Evolutionary conservation across 495 filamentous ascomycete genomes (phyloP).

Genomic region (Podospora sp.): DNA sequence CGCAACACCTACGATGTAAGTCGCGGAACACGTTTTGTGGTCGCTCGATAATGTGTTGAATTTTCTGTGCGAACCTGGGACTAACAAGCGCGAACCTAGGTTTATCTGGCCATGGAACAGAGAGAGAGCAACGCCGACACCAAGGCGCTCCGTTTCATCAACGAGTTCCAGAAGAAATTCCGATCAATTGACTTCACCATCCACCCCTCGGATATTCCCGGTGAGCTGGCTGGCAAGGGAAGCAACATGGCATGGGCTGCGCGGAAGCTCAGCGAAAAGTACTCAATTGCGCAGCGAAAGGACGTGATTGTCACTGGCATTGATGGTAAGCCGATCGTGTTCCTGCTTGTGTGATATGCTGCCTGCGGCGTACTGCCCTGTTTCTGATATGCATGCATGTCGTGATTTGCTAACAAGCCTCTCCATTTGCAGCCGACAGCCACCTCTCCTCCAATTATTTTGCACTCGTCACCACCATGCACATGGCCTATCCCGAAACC

Average conservation of each 20-base stretch:
- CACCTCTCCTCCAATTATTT: constrained; percentile 69
- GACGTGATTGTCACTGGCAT: constrained; percentile 70
- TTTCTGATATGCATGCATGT: constrained; percentile 23
- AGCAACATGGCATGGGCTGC: constrained; percentile 70
- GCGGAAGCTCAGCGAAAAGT: constrained; percentile 59
- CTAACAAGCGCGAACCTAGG: constrained; percentile 42
- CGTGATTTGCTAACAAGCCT: constrained; percentile 35
- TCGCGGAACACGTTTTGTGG: constrained; percentile 15
- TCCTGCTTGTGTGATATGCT: constrained; percentile 18
- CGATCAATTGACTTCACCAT: constrained; percentile 62
- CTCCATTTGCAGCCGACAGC: constrained; percentile 59
- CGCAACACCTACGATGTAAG: constrained; percentile 66
- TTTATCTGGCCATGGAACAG: constrained; percentile 73
- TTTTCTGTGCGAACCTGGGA: neutral
- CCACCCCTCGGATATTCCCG: constrained; percentile 61
- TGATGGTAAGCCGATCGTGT: constrained; percentile 56
- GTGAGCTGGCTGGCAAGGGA: constrained; percentile 68
- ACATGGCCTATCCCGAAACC: constrained; percentile 56
- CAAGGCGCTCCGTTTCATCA: constrained; percentile 58
- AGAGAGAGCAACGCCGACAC: constrained; percentile 55
- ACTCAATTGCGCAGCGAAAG: constrained; percentile 51
- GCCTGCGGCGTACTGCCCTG: neutral
- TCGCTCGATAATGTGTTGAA: neutral
- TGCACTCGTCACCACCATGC: constrained; percentile 60
- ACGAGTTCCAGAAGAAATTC: constrained; percentile 61